Evolutionary conservation across 1,139 yeast species (phyloP), one percentile per base, ranked within the genome.

Genomic region (Lodderomyces elongisporus): DNA sequence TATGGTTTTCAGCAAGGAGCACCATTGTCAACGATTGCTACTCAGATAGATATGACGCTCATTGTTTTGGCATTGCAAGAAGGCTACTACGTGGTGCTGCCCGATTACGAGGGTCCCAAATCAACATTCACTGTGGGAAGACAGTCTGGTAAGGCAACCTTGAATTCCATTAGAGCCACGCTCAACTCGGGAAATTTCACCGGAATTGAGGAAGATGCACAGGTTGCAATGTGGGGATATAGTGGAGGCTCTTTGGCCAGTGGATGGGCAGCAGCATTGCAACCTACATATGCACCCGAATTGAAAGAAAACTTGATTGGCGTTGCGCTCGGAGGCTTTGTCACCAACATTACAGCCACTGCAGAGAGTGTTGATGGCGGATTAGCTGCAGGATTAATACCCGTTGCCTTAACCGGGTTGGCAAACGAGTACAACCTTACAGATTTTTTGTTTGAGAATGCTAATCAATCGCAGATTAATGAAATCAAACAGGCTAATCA

Each of bases 181-280:
- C 49, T 62, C 33, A 31, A 37, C 2, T 43, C 60, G 2, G 43
- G 42, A 1, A 47, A 51, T 28, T 30, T 45, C 14, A 62, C 70
- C 3, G 63, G 65, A 3, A 38, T 64, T 25, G 35, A 45, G 8
- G 9, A 44, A 1, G 44, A 54, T 31, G 64, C 69, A 4, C 43
- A 50, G 30, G 47, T 55, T 1, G 53, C 49, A 1, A 16, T 58
- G 25, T 64, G 65, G 63, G 70, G 71, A 0, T 65, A 61, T 38
- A 60, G 67, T 5, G 71, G 70, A 16, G 70, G 70, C 1, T 46
- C 64, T 2, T 41, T 62, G n/a, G 63, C 70, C 3, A 42, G 60
- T 4, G 55, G 56, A 1, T 64, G 69, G 69, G 67, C 66, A 5
- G 56, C 66, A 1, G 48, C 57, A 9, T 40, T 62, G 23, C 60